phyloP scores from a whole-genome alignment of 352 stramenopile species.

The Thalassiosira ordinaria region DNA sequence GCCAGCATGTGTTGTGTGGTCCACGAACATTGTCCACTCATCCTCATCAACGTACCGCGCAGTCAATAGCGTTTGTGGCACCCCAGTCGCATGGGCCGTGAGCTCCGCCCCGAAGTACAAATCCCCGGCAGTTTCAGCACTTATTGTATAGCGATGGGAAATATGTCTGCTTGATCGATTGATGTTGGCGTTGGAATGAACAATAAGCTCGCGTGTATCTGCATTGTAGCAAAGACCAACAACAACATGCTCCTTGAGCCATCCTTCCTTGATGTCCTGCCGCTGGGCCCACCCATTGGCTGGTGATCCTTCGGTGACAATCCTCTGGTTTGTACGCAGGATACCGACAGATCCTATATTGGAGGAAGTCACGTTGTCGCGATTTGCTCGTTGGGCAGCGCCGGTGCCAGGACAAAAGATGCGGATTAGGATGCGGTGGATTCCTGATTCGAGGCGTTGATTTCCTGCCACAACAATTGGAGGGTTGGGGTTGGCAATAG shows the following conservation, averaged over 20 bases:
- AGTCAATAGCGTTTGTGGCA: constrained; percentile 27
- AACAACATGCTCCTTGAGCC: constrained; percentile 20
- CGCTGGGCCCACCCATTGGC: constrained; percentile 7
- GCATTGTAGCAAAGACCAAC: constrained; percentile 44
- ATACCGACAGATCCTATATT: constrained; percentile 20
- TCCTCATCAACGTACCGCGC: constrained; percentile 19
- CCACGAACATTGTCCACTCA: constrained; percentile 24
- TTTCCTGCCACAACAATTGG: constrained; percentile 19
- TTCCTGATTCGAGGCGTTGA: constrained; percentile 14
- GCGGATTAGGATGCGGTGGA: constrained; percentile 25
- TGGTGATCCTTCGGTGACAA: neutral
- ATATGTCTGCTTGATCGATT: neutral
- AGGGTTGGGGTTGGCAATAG: neutral
- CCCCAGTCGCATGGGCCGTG: neutral
- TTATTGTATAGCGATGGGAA: constrained; percentile 2
- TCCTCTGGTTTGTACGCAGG: constrained; percentile 5
- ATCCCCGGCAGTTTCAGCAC: constrained; percentile 15
- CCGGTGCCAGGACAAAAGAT: constrained; percentile 23
- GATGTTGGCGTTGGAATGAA: neutral
- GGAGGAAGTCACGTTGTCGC: too few species aligned
- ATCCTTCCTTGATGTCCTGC: constrained; percentile 2
- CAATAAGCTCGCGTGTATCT: constrained; percentile 7
- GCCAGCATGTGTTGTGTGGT: constrained; percentile 13
- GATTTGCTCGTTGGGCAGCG: neutral
- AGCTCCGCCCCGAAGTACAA: constrained; percentile 38